Evolutionary conservation across 441 rosid genomes (phyloP).

Genomic region (Adansonia rubrostipa): DNA sequence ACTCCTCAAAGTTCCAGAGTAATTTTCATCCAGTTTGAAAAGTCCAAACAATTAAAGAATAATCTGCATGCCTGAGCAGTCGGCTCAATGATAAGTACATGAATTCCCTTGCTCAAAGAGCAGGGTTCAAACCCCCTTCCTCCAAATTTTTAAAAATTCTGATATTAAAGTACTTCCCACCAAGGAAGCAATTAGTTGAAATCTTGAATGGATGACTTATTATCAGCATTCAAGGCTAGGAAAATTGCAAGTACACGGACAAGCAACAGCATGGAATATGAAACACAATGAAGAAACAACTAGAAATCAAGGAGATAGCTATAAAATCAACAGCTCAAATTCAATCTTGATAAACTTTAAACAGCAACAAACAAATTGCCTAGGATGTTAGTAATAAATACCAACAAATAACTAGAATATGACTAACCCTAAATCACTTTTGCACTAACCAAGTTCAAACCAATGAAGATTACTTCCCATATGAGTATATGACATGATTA

Average conservation of each 20-base stretch:
- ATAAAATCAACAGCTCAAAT: not conserved
- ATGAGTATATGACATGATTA: not conserved
- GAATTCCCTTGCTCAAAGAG: not conserved
- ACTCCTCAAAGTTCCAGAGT: not conserved
- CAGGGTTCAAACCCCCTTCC: not conserved
- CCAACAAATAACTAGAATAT: not conserved
- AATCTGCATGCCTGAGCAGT: not conserved
- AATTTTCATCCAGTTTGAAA: not conserved
- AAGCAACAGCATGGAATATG: not conserved
- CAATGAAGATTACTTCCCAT: not conserved
- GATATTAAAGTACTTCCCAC: not conserved
- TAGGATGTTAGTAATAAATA: not conserved
- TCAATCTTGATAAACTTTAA: not conserved
- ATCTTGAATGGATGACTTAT: not conserved
- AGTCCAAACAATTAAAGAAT: not conserved
- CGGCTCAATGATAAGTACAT: not conserved
- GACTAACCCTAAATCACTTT: not conserved
- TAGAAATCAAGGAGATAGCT: not conserved
- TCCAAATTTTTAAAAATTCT: not conserved
- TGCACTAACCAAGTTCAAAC: not conserved
- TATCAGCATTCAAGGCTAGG: not conserved
- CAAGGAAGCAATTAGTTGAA: not conserved
- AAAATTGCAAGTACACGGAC: not conserved
- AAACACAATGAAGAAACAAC: not conserved
- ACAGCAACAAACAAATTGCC: constrained; percentile 12